Conservation (phyloP, 192 early-diverging fungal genomes). For the Gaertneriomyces semiglobifer region DNA sequence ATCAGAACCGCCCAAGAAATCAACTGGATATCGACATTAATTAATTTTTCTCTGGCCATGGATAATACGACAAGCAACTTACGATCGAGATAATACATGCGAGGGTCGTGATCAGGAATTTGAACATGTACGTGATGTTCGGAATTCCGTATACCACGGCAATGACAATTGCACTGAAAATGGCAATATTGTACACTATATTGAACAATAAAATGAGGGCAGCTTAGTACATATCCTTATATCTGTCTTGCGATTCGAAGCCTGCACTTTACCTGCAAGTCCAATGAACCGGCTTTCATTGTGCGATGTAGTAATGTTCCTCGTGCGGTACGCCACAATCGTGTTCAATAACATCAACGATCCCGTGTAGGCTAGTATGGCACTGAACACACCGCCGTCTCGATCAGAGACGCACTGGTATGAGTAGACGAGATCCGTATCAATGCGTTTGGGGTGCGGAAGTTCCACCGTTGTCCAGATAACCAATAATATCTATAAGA, state of each 20-base stretch:
- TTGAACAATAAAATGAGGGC: no score
- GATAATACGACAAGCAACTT: no score
- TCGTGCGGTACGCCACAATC: constrained; percentile 1
- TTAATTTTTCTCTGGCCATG: no score
- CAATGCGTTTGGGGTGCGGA: background rate
- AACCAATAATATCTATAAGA: background rate
- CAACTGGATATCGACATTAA: no score
- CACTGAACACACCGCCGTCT: background rate
- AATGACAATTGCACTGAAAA: background rate
- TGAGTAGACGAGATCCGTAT: background rate
- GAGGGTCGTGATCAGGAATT: background rate
- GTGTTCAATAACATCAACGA: constrained; percentile 1
- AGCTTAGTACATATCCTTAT: no score
- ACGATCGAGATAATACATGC: background rate
- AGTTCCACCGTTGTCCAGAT: background rate
- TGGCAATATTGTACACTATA: background rate
- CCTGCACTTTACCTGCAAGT: background rate
- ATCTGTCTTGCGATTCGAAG: no score
- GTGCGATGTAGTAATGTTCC: background rate
- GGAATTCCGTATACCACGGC: background rate
- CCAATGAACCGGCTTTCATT: background rate
- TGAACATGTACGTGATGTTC: background rate
- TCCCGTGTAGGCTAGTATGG: background rate
- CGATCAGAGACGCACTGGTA: background rate
- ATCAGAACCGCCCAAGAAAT: background rate